Evolutionary conservation across 179 eudicot species (phyloP).

Genomic region (Spinacia oleracea): DNA sequence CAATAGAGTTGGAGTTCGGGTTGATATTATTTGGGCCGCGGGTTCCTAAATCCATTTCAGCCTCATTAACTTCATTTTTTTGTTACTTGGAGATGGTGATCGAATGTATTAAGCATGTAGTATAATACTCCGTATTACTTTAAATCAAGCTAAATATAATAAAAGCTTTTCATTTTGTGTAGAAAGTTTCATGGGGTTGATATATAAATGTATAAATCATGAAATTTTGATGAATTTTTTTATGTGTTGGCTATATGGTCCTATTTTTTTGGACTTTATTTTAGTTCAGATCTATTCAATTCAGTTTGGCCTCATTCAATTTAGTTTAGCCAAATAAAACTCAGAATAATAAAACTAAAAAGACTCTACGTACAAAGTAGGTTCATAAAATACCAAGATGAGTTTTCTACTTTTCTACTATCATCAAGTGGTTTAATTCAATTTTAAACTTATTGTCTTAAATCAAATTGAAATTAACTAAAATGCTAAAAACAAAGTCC

Average conservation of each 20-base stretch:
- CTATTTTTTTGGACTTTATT: no score
- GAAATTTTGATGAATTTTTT: background rate
- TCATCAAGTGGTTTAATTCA: no score
- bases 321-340: no score
- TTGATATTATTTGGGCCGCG: background rate
- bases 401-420: background rate
- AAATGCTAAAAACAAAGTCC: no score
- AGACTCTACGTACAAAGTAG: no score
- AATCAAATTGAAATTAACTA: no score
- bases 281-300: no score
- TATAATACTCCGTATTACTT: background rate
- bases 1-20: background rate
- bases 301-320: no score
- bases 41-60: background rate
- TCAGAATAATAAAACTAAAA: no score
- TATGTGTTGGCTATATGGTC: background rate
- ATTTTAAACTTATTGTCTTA: no score
- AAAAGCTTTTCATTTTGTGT: conserved; percentile 1
- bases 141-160: background rate
- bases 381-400: no score
- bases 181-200: background rate
- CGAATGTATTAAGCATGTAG: conserved; percentile 9
- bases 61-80: background rate
- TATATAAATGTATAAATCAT: conserved; percentile 3
- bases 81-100: background rate